Conservation (phyloP, 179 eudicot species). For the Beta corolliflora region DNA sequence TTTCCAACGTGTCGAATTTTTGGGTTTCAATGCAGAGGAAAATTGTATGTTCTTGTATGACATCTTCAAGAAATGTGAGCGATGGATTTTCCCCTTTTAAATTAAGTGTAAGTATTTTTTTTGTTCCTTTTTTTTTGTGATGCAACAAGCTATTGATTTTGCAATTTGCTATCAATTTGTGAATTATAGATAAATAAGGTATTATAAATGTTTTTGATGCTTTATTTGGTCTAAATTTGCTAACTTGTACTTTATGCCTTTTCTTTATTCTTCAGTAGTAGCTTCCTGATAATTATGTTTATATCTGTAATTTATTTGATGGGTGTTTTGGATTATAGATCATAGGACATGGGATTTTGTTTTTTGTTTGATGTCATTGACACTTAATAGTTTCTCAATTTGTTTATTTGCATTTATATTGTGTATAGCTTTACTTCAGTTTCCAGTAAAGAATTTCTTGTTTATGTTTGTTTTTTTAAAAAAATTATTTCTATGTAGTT, state of each 20-base stretch:
- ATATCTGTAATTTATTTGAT: too few species aligned
- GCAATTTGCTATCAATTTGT: neutral
- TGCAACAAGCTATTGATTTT: neutral
- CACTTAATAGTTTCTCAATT: neutral
- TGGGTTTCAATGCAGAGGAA: slow-evolving; percentile 31
- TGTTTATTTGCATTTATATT: slow-evolving; percentile 1
- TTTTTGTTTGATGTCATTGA: neutral
- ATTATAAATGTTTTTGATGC: too few species aligned
- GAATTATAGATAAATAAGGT: too few species aligned
- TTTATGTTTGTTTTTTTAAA: neutral
- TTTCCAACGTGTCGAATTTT: slow-evolving; percentile 25
- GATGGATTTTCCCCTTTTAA: slow-evolving; percentile 49
- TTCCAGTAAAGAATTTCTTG: slow-evolving; percentile 2
- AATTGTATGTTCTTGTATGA: slow-evolving; percentile 55
- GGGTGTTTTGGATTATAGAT: neutral
- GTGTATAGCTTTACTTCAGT: neutral
- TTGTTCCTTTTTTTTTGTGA: too few species aligned
- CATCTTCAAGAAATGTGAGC: slow-evolving; percentile 51
- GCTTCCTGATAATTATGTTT: too few species aligned
- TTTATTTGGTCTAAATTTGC: too few species aligned
- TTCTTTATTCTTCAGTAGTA: too few species aligned
- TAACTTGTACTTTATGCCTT: too few species aligned
- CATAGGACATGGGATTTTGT: neutral
- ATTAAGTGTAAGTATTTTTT: slow-evolving; percentile 43
- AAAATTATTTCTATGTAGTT: too few species aligned